These are phyloP conservation scores for Aspergillus novofumigatus DNA, from an alignment of 2,329 filamentous ascomycete genomes.

Conservation along the genomic window DNA sequence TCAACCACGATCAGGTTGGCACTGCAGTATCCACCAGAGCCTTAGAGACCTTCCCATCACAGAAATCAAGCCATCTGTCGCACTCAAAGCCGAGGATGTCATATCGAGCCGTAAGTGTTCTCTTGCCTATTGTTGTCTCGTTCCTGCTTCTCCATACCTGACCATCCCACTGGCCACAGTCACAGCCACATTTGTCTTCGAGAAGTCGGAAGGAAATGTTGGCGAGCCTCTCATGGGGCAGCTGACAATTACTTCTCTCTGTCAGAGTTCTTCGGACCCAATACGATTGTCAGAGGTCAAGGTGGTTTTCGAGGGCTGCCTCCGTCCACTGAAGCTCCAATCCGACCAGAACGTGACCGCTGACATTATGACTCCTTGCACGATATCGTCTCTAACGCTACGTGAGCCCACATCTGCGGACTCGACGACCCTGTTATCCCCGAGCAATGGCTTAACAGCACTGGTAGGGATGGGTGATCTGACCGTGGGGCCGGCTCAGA, in stretches of 20 bases:
- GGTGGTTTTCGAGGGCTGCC: conserved; percentile 51
- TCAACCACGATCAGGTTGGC: conserved; percentile 28
- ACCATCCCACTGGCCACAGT: conserved; percentile 34
- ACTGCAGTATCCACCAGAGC: conserved; percentile 47
- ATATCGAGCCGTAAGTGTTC: conserved; percentile 44
- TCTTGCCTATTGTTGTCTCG: neutral
- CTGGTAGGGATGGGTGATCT: conserved; percentile 60
- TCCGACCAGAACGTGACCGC: conserved; percentile 25
- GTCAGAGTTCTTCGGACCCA: conserved; percentile 42
- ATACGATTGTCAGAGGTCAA: conserved; percentile 47
- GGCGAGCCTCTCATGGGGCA: conserved; percentile 57
- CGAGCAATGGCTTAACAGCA: conserved; percentile 32
- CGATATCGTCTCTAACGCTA: conserved; percentile 32
- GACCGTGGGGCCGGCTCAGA: conserved; percentile 62
- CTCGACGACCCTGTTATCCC: conserved; percentile 27
- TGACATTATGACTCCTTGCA: conserved; percentile 18
- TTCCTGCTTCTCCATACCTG: conserved; percentile 8
- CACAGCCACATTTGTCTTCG: conserved; percentile 51
- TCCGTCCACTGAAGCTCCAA: conserved; percentile 41
- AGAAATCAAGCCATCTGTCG: conserved; percentile 43
- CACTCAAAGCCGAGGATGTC: conserved; percentile 46
- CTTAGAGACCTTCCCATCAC: conserved; percentile 37
- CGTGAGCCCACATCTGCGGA: conserved; percentile 29
- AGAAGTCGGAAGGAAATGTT: conserved; percentile 53
- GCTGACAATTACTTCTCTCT: conserved; percentile 48